phyloP scores from a whole-genome alignment of 1,284 basidiomycete species.

The Neonothopanus nambi region DNA sequence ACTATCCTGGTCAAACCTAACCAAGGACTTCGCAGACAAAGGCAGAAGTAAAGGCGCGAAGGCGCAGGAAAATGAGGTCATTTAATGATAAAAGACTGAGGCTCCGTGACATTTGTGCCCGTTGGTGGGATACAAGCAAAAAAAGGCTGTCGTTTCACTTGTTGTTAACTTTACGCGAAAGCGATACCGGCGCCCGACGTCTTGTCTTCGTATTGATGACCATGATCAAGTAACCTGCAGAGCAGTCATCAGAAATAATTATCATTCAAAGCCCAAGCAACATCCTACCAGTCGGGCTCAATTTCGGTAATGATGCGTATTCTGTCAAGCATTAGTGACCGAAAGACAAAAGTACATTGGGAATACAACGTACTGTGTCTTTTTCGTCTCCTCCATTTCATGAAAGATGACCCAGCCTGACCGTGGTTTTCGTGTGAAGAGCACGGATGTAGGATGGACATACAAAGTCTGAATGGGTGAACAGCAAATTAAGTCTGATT shows the following conservation, averaged over 20 bases:
- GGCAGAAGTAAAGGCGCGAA: too few species aligned
- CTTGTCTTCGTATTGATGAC: constrained; percentile 34
- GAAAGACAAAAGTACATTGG: not conserved
- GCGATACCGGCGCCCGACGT: not conserved
- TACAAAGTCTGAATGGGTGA: constrained; percentile 64
- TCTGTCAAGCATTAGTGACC: not conserved
- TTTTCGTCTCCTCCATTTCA: constrained; percentile 95
- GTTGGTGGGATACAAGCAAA: too few species aligned
- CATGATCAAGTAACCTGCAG: constrained; percentile 40
- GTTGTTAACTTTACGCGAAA: too few species aligned
- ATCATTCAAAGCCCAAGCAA: not conserved
- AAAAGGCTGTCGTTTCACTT: too few species aligned
- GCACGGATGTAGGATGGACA: constrained; percentile 91
- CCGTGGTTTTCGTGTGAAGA: constrained; percentile 89
- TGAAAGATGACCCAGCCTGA: constrained; percentile 95
- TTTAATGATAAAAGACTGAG: too few species aligned
- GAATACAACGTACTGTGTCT: constrained; percentile 66
- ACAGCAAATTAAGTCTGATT: constrained; percentile 1
- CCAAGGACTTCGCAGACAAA: too few species aligned
- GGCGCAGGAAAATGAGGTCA: too few species aligned
- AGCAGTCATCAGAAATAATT: not conserved
- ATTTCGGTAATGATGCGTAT: constrained; percentile 17
- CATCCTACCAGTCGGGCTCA: constrained; percentile 42
- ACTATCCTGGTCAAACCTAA: too few species aligned
- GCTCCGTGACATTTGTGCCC: too few species aligned